Percentiles rank a stretch among this genome's conserved stretches.
These are phyloP conservation scores for Saccharomycodes ludwigii DNA, from an alignment of 805 yeast genomes.

Conservation along the genomic window DNA sequence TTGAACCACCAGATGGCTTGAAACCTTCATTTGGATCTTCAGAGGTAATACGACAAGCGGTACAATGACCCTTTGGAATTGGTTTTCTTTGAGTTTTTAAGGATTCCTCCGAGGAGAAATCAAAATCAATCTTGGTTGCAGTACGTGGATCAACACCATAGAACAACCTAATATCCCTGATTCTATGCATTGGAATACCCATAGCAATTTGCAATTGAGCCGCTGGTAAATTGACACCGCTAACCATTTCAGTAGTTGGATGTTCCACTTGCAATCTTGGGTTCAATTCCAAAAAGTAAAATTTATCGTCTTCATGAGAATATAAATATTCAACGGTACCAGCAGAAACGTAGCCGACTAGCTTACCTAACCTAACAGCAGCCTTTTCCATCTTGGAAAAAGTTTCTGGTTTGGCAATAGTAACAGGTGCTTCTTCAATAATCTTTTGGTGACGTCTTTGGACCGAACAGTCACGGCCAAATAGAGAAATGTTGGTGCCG, in stretches of 20 bases:
- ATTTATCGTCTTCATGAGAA: constrained; percentile 87
- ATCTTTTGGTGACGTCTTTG: constrained; percentile 99
- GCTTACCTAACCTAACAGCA: constrained; percentile 90
- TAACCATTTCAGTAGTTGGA: constrained; percentile 99
- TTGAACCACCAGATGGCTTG: constrained; percentile 95
- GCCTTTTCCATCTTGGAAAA: constrained; percentile 91
- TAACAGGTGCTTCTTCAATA: constrained; percentile 98
- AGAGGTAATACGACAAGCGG: constrained; percentile 97
- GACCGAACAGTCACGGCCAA: constrained; percentile 98
- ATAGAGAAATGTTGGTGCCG: constrained; percentile 92
- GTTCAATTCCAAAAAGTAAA: constrained; percentile 90
- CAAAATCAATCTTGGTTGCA: constrained; percentile 80
- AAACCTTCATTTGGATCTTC: constrained; percentile 99
- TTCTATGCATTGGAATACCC: constrained; percentile 97
- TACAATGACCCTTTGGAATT: constrained; percentile 94
- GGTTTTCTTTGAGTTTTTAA: constrained; percentile 81
- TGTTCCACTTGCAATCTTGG: constrained; percentile 99
- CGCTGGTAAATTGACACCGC: constrained; percentile 96
- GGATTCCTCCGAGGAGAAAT: constrained; percentile 62
- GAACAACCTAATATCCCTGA: constrained; percentile 80
- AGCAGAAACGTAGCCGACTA: constrained; percentile 97
- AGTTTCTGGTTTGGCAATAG: constrained; percentile 77
- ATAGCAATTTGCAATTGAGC: constrained; percentile 98
- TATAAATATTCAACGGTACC: constrained; percentile 98
- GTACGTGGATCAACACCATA: constrained; percentile 97